Conservation (phyloP, 306 rosid species). For the Vicia villosa region DNA sequence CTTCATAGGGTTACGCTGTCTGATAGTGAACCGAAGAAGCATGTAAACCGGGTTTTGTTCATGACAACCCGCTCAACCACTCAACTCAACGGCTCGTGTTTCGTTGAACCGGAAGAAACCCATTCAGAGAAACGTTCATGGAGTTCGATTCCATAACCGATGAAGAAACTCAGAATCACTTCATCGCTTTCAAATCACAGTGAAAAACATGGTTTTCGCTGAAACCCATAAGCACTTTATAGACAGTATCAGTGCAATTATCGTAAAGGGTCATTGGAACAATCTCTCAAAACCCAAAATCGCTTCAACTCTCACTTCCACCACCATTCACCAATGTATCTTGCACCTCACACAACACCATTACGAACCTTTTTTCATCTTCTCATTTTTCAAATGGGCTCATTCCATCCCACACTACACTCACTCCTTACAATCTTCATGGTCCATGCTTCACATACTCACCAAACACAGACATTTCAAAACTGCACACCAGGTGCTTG, state of each 20-base stretch:
- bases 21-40: no score
- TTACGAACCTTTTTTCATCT: conserved; percentile 50
- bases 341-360: conserved; percentile 53
- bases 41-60: no score
- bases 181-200: background rate
- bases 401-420: conserved; percentile 55
- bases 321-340: conserved; percentile 59
- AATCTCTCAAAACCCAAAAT: conserved; percentile 56
- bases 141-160: no score
- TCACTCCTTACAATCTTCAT: conserved; percentile 74
- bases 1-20: no score
- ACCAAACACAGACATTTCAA: conserved; percentile 57
- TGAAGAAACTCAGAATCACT: no score
- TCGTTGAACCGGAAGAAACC: no score
- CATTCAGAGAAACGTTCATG: no score
- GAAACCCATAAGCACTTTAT: conserved; percentile 43
- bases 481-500: conserved; percentile 74
- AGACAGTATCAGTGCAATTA: conserved; percentile 52
- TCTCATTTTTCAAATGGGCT: conserved; percentile 81
- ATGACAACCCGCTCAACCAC: no score
- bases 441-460: conserved; percentile 75
- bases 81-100: no score
- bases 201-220: conserved; percentile 33
- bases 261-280: conserved; percentile 70
- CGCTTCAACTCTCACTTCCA: conserved; percentile 50